phyloP scores from a whole-genome alignment of 768 basidiomycete species.

The Mycena leptocephala region DNA sequence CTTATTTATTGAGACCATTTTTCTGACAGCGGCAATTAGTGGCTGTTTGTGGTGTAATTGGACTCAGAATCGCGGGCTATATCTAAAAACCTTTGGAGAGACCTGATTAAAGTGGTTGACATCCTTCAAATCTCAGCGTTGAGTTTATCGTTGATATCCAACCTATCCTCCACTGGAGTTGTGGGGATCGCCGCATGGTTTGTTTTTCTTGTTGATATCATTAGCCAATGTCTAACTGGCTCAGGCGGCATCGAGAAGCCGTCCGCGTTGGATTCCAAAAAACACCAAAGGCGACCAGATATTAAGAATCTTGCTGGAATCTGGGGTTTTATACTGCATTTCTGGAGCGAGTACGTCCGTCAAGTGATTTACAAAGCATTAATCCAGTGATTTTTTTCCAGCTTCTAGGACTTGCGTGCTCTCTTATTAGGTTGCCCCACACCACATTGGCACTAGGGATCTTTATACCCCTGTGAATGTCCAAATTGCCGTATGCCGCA shows the following conservation, averaged over 20 bases:
- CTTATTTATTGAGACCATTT: not conserved
- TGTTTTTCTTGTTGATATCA: not conserved
- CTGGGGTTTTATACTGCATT: slow-evolving; percentile 22
- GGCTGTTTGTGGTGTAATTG: not conserved
- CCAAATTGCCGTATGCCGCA: slow-evolving; percentile 16
- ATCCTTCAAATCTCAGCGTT: slow-evolving; percentile 10
- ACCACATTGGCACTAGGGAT: slow-evolving; percentile 8
- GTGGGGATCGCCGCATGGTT: slow-evolving; percentile 23
- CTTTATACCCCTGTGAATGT: slow-evolving; percentile 2
- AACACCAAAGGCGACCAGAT: slow-evolving; percentile 17
- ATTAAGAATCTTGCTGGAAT: slow-evolving; percentile 20
- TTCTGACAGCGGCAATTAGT: not conserved
- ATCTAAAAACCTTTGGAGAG: not conserved
- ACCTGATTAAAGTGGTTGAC: not conserved
- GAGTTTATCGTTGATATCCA: slow-evolving; percentile 10
- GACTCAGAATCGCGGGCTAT: slow-evolving; percentile 1
- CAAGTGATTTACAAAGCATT: not conserved
- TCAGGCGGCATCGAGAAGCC: slow-evolving; percentile 23
- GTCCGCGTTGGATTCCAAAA: slow-evolving; percentile 20
- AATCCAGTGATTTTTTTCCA: not conserved
- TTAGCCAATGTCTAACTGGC: not conserved
- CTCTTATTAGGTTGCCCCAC: slow-evolving; percentile 5
- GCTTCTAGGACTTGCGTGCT: not conserved
- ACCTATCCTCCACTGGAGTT: slow-evolving; percentile 20
- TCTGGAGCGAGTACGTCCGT: not conserved